Conservation (phyloP, 345 rosid species). For the Camelina laxa region DNA sequence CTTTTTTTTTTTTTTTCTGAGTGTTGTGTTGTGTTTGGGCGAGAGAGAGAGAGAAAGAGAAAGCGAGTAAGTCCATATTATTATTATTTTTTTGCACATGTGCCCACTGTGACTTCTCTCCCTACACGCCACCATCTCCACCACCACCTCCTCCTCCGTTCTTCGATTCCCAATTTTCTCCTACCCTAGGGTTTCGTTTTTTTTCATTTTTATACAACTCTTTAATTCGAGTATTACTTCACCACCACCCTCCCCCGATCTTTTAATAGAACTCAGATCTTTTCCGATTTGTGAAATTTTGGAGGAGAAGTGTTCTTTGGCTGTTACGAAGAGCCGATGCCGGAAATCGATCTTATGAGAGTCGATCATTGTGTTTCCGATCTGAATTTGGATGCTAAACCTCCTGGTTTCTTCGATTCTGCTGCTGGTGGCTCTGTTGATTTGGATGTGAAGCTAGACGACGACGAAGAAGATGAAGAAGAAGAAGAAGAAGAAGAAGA, state of each 20-base stretch:
- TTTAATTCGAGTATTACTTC: not conserved
- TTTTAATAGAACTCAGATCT: not conserved
- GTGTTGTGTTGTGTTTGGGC: not conserved
- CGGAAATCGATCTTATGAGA: constrained; percentile 50
- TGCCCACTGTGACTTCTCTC: constrained; percentile 46
- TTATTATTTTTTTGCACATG: constrained; percentile 33
- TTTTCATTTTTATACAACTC: too few relatives aligned
- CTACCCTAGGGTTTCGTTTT: constrained; percentile 30
- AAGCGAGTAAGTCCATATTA: constrained; percentile 29
- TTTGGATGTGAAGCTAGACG: constrained; percentile 22
- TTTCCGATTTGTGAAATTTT: not conserved
- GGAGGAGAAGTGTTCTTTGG: not conserved
- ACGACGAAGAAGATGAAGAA: constrained; percentile 15
- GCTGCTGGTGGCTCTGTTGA: constrained; percentile 29
- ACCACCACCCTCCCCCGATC: not conserved
- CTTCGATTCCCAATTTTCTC: constrained; percentile 27
- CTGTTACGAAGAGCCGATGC: constrained; percentile 33
- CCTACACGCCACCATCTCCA: constrained; percentile 44
- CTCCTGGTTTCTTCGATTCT: constrained; percentile 32
- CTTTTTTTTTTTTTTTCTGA: constrained; percentile 7
- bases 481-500: constrained; percentile 27
- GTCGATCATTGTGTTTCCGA: constrained; percentile 57
- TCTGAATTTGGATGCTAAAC: constrained; percentile 42
- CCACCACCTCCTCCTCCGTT: constrained; percentile 34
- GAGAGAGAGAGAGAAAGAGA: not conserved